Percentiles rank a stretch among this genome's conserved stretches.
Evolutionary conservation across 441 rosid species (phyloP).

Genomic region (Gossypium schwendimanii): DNA sequence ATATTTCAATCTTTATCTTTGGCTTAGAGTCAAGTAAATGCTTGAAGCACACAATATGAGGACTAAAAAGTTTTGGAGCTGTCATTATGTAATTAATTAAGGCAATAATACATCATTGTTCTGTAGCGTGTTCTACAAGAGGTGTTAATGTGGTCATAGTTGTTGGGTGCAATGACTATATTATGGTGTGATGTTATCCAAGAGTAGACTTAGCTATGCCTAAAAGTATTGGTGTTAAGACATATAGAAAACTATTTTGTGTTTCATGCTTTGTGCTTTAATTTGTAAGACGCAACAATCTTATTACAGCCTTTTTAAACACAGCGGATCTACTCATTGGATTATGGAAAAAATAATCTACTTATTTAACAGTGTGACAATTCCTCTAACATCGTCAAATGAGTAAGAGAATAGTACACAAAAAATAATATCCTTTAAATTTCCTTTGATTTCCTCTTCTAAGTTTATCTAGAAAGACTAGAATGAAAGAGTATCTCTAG

Average conservation of each 20-base stretch:
- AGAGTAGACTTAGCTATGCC: background rate
- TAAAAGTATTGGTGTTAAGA: background rate
- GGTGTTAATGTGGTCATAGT: background rate
- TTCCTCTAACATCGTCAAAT: background rate
- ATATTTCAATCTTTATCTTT: constrained; percentile 15
- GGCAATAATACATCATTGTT: background rate
- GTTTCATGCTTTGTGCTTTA: background rate
- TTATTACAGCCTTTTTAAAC: background rate
- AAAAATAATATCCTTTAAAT: constrained; percentile 1
- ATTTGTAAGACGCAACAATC: background rate
- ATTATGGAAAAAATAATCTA: background rate
- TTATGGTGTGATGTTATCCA: background rate
- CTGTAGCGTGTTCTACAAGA: background rate
- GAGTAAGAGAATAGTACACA: background rate
- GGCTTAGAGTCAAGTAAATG: constrained; percentile 8
- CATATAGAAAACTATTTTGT: background rate
- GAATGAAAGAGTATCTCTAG: background rate
- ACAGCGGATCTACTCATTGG: background rate
- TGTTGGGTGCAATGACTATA: background rate
- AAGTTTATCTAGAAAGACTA: background rate
- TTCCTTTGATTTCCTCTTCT: background rate
- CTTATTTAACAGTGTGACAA: background rate
- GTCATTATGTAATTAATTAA: constrained; percentile 4
- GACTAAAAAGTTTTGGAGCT: constrained; percentile 6
- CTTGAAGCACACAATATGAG: background rate